phyloP scores from a whole-genome alignment of 2,329 filamentous ascomycete genomes.

The Ceratocystis lukuohia region DNA sequence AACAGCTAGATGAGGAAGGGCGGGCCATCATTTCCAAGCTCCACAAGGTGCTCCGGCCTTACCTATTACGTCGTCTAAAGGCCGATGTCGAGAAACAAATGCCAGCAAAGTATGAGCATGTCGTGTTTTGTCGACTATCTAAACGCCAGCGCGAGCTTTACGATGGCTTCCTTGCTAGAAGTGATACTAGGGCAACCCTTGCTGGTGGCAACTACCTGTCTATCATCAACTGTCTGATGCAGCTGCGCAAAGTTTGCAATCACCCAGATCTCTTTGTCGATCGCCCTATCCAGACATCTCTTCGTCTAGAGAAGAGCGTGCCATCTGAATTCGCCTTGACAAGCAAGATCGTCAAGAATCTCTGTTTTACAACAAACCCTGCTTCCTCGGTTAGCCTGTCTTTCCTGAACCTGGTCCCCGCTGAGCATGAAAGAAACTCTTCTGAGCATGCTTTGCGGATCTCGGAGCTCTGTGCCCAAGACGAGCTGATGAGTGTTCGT shows the following conservation, averaged over 20 bases:
- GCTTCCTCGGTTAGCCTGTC: constrained; percentile 56
- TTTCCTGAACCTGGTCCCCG: constrained; percentile 65
- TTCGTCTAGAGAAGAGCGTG: constrained; percentile 74
- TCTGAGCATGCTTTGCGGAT: constrained; percentile 33
- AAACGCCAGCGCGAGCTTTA: constrained; percentile 93
- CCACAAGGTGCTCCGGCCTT: constrained; percentile 85
- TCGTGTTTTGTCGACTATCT: constrained; percentile 87
- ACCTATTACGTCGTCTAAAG: constrained; percentile 80
- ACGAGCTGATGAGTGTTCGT: neutral
- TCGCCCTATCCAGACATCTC: constrained; percentile 89
- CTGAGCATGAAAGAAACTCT: constrained; percentile 31
- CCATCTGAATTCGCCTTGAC: constrained; percentile 32
- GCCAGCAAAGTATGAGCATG: constrained; percentile 94
- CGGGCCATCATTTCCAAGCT: constrained; percentile 84
- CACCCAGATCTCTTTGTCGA: constrained; percentile 96
- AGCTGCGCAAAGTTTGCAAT: constrained; percentile 93
- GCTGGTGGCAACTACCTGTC: constrained; percentile 91
- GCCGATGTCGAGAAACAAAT: constrained; percentile 98
- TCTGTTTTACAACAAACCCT: constrained; percentile 29
- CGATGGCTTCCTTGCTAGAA: constrained; percentile 85
- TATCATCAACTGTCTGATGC: constrained; percentile 97
- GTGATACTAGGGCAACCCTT: constrained; percentile 77
- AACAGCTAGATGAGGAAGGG: constrained; percentile 88
- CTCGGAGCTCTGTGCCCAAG: constrained; percentile 10
- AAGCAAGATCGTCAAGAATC: constrained; percentile 54